phyloP scores from a whole-genome alignment of 208 protist genomes.

The Hexamita inflata region DNA sequence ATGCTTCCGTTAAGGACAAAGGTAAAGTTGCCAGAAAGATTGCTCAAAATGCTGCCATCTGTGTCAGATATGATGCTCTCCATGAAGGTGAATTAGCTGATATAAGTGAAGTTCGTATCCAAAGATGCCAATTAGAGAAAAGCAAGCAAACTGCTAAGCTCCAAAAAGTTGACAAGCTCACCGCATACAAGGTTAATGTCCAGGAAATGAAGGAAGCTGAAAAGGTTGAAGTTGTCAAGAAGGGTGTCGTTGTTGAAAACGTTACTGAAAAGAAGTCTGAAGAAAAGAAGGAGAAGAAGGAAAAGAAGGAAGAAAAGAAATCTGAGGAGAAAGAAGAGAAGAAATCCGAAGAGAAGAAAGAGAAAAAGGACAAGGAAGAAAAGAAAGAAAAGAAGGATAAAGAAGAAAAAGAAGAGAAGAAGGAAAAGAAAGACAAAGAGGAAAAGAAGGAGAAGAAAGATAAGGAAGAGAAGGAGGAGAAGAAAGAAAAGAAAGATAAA shows the following conservation, averaged over 20 bases:
- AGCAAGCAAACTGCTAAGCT: not conserved
- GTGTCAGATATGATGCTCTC: slow-evolving; percentile 32
- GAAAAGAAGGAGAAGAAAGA: not conserved
- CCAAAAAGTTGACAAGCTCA: not conserved
- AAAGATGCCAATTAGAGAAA: not conserved
- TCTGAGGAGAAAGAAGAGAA: not conserved
- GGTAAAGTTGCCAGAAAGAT: slow-evolving; percentile 30
- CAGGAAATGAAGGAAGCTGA: not conserved
- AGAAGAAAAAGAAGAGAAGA: not conserved
- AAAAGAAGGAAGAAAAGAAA: not conserved
- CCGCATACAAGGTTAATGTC: not conserved
- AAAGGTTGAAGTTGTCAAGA: not conserved
- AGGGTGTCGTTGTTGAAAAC: not conserved
- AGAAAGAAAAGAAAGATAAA: slow-evolving; percentile 23
- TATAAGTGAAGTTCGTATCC: slow-evolving; percentile 9
- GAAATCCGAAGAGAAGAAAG: slow-evolving; percentile 10
- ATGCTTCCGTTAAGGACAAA: slow-evolving; percentile 4
- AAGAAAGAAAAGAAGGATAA: not conserved
- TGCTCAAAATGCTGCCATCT: slow-evolving; percentile 25
- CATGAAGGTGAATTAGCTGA: not conserved
- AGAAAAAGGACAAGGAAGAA: slow-evolving; percentile 15
- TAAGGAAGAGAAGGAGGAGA: slow-evolving; percentile 19
- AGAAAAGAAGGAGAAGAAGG: slow-evolving; percentile 16
- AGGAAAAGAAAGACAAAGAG: slow-evolving; percentile 11
- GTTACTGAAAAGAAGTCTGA: not conserved